Percentiles rank a stretch among this genome's conserved stretches.
phyloP scores from a whole-genome alignment of 495 filamentous ascomycete species.

The Jackrogersella multiformis region DNA sequence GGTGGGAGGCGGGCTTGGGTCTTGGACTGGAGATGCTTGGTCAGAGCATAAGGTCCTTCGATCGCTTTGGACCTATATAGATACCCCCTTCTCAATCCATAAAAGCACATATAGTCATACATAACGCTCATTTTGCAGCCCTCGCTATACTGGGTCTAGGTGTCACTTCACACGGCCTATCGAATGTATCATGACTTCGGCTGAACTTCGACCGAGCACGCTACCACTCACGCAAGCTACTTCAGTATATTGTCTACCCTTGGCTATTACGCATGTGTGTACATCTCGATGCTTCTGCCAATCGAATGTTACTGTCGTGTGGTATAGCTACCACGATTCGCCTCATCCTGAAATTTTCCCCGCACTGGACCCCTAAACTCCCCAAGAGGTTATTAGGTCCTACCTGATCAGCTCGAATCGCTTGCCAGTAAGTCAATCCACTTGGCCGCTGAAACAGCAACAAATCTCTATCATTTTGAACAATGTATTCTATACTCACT shows the following conservation, averaged over 20 bases:
- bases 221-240: background rate
- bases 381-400: background rate
- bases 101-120: constrained; percentile 2
- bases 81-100: constrained; percentile 44
- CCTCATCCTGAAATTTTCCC: constrained; percentile 22
- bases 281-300: constrained; percentile 6
- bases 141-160: background rate
- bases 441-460: background rate
- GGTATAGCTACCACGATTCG: constrained; percentile 12
- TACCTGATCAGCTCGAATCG: background rate
- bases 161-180: background rate
- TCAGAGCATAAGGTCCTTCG: constrained; percentile 29
- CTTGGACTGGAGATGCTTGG: constrained; percentile 25
- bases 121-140: constrained; percentile 3
- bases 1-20: constrained; percentile 10
- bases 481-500: background rate
- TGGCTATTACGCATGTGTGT: background rate
- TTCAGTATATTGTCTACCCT: constrained; percentile 1
- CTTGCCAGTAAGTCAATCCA: background rate
- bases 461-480: background rate
- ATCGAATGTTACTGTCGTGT: constrained; percentile 28
- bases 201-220: constrained; percentile 21
- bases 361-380: constrained; percentile 18
- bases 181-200: background rate
- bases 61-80: constrained; percentile 38